These are phyloP conservation scores for Astrothelium macrocarpum DNA, from an alignment of 495 filamentous ascomycete species.

Conservation along the genomic window DNA sequence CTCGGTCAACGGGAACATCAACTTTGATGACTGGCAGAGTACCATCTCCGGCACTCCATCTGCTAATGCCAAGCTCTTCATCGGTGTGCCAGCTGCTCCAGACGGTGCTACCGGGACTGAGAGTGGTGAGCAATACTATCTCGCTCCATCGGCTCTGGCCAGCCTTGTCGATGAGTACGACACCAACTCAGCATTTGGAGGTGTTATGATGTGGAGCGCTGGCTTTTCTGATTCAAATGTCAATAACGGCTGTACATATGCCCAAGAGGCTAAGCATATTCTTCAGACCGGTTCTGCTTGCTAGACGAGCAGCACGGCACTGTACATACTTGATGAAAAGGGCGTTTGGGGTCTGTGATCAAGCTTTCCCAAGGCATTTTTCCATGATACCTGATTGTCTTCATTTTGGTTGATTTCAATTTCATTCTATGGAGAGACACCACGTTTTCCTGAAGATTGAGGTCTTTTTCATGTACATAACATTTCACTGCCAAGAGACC, in stretches of 20 bases:
- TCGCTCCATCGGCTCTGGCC: constrained; percentile 40
- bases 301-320: background rate
- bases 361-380: background rate
- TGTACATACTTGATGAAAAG: background rate
- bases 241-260: constrained; percentile 36
- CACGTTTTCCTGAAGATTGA: background rate
- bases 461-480: background rate
- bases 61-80: constrained; percentile 34
- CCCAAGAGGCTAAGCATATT: constrained; percentile 31
- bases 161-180: constrained; percentile 44
- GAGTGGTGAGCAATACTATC: constrained; percentile 32
- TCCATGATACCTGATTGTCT: background rate
- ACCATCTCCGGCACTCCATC: constrained; percentile 22
- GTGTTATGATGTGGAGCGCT: constrained; percentile 56
- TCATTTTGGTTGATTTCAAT: background rate
- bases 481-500: no score
- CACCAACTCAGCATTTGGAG: constrained; percentile 47
- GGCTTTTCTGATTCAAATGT: constrained; percentile 37
- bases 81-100: constrained; percentile 32
- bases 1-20: constrained; percentile 40
- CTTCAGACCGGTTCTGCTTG: constrained; percentile 15
- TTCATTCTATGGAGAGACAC: background rate
- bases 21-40: constrained; percentile 32
- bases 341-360: background rate
- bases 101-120: constrained; percentile 22